phyloP scores from a whole-genome alignment of 2,329 filamentous ascomycete species.

The Colletotrichum cereale region DNA sequence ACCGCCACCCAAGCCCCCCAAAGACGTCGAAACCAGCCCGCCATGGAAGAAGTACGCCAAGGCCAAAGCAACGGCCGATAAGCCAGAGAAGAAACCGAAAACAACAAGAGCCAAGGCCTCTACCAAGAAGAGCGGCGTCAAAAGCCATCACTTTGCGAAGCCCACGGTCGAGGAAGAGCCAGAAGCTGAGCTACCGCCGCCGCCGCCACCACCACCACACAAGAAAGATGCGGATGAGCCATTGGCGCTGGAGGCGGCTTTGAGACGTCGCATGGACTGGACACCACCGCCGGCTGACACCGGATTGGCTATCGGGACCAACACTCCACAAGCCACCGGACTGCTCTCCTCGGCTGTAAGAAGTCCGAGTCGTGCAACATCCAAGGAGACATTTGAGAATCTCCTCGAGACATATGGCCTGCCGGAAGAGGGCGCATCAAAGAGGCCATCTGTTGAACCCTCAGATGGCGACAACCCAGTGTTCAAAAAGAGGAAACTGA shows the following conservation, averaged over 20 bases:
- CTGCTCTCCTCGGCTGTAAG: constrained; percentile 46
- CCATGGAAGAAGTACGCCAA: constrained; percentile 53
- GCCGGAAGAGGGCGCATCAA: constrained; percentile 42
- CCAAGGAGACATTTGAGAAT: constrained; percentile 55
- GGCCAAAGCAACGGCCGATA: constrained; percentile 38
- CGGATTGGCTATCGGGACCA: constrained; percentile 46
- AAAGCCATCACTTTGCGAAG: constrained; percentile 51
- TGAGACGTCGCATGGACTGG: constrained; percentile 72
- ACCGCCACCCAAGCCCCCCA: constrained; percentile 7
- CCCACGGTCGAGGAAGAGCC: constrained; percentile 17
- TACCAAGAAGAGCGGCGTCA: constrained; percentile 47
- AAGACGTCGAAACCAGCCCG: constrained; percentile 37
- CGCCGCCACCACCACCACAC: background rate
- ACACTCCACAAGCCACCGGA: constrained; percentile 50
- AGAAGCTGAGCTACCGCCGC: too few species aligned
- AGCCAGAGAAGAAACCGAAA: background rate
- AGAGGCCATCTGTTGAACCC: constrained; percentile 30
- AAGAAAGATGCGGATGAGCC: constrained; percentile 46
- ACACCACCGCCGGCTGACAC: constrained; percentile 69
- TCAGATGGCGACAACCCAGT: constrained; percentile 49
- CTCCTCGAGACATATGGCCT: constrained; percentile 59
- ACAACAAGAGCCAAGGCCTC: constrained; percentile 44
- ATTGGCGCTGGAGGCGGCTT: constrained; percentile 61
- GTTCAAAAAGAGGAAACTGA: constrained; percentile 68
- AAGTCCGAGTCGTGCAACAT: constrained; percentile 31